Base-by-base conservation (phyloP, 148 eudicot species). In the Rhododendron ferrugineum region DNA sequence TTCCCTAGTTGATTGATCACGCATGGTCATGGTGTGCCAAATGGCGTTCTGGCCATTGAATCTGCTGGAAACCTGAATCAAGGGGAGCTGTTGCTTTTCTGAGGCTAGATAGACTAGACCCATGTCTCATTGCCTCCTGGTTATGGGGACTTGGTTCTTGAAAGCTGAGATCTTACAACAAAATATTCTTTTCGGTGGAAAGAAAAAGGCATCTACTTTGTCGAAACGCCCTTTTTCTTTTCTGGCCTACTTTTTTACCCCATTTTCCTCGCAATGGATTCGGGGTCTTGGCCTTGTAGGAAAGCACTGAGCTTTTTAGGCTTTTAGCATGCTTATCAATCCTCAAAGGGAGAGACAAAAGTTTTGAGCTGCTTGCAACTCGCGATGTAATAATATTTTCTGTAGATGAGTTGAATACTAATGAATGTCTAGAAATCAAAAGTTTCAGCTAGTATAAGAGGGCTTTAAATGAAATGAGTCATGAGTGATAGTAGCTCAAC, bases 241-340 rank as follows among this genome's bases (percentile, higher is more conserved):
- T 75, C 15, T 52, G 37, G 56, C 37, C 49, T 54, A 11, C 37
- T 40, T 62, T 40, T 15, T 5, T 3, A 1, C 1, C 11, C 13
- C 30, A 56, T 18, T 34, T 60, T 60, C 34, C 64, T 13, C 10
- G 36, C 81, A 20, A 16, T 78, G 42, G 82, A 60, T 84, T 78
- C 58, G 46, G 76, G 58, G 86, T 77, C 58, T 82, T 52, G 73
- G 40, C 60, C n/a, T 37, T 44, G n/a, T 42, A 28, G 82, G n/a
- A 60, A 11, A 60, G 58, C 86, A 56, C 75, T 42, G 10, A 60
- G 76, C 75, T 28, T 58, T 58, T 58, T 56, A 3, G 7, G 46
- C 7, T 30, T 72, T 2, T 34, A 18, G 75, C 74, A 42, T 58
- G 32, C 72, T 76, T 34, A 26, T 16, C 42, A 5, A 42, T 72